These are phyloP conservation scores for Lotus japonicus DNA, from an alignment of 306 rosid genomes.

Conservation along the genomic window DNA sequence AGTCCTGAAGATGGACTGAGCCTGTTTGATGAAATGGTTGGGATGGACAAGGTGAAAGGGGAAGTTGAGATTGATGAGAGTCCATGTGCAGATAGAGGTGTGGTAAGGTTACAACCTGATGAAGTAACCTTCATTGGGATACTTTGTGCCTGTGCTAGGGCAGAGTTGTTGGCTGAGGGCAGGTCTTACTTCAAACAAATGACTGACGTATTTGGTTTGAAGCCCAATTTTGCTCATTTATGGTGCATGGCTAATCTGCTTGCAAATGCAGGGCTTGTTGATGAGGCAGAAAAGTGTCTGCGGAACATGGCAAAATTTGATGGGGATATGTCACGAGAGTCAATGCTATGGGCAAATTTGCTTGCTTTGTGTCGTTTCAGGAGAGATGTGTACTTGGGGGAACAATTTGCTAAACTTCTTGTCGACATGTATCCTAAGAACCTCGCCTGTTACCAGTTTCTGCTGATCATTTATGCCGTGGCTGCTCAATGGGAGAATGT, in stretches of 20 bases:
- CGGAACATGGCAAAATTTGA: slow-evolving; percentile 34
- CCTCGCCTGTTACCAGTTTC: slow-evolving; percentile 44
- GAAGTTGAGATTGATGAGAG: slow-evolving; percentile 10
- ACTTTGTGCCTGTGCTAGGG: slow-evolving; percentile 74
- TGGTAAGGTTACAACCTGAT: slow-evolving; percentile 41
- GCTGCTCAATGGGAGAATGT: slow-evolving; percentile 72
- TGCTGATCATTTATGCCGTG: slow-evolving; percentile 56
- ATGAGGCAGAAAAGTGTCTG: slow-evolving; percentile 46
- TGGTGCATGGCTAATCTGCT: slow-evolving; percentile 76
- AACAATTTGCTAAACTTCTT: slow-evolving; percentile 46
- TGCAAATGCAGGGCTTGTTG: slow-evolving; percentile 36
- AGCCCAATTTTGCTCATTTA: slow-evolving; percentile 68
- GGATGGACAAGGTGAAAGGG: slow-evolving; percentile 16
- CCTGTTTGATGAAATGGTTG: slow-evolving; percentile 42
- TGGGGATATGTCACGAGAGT: slow-evolving; percentile 30
- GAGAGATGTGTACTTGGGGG: slow-evolving; percentile 49
- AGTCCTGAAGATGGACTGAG: slow-evolving; percentile 53
- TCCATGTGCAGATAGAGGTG: slow-evolving; percentile 4
- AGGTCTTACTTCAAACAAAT: slow-evolving; percentile 48
- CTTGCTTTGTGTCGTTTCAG: slow-evolving; percentile 49
- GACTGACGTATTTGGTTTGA: slow-evolving; percentile 36
- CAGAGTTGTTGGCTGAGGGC: slow-evolving; percentile 45
- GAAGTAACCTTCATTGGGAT: slow-evolving; percentile 60
- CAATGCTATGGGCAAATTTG: slow-evolving; percentile 49
- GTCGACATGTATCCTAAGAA: slow-evolving; percentile 54